A percentile compares a stretch with the other conserved stretches of the same genome.
Evolutionary conservation across 2,329 filamentous ascomycete genomes (phyloP).

Genomic region (Aspergillus puulaauensis): DNA sequence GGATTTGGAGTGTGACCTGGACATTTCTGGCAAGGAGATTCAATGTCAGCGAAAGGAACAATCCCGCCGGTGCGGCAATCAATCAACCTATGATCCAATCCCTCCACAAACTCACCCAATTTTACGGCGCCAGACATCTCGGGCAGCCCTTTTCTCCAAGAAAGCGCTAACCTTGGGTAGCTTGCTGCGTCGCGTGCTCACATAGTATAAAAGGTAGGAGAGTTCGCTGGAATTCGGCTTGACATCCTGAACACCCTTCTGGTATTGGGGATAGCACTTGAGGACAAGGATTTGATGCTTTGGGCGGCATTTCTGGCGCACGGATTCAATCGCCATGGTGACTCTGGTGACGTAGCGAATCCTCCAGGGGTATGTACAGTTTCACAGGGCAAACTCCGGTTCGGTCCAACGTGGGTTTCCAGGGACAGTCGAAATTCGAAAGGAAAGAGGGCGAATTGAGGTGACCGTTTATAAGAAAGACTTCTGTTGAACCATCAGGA

Average conservation of each 20-base stretch:
- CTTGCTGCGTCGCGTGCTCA: conserved; percentile 89
- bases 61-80: not conserved
- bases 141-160: conserved; percentile 88
- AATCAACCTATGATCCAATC: not conserved
- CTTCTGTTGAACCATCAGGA: conserved; percentile 7
- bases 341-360: not conserved
- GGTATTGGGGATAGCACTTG: conserved; percentile 92
- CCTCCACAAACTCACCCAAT: conserved; percentile 65
- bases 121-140: conserved; percentile 84
- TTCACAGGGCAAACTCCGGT: not conserved
- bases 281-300: conserved; percentile 96
- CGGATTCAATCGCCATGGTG: conserved; percentile 50
- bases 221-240: conserved; percentile 96
- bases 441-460: not conserved
- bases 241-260: conserved; percentile 87
- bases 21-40: conserved; percentile 64
- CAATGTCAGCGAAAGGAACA: conserved; percentile 1
- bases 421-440: not conserved
- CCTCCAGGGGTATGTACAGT: not conserved
- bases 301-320: conserved; percentile 68
- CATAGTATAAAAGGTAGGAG: conserved; percentile 95
- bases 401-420: not conserved
- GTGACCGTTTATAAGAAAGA: not conserved
- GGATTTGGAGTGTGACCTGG: conserved; percentile 90
- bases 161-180: conserved; percentile 94